These are phyloP conservation scores for Calonectria multiphialidica DNA, from an alignment of 2,329 filamentous ascomycete species.

Conservation along the genomic window DNA sequence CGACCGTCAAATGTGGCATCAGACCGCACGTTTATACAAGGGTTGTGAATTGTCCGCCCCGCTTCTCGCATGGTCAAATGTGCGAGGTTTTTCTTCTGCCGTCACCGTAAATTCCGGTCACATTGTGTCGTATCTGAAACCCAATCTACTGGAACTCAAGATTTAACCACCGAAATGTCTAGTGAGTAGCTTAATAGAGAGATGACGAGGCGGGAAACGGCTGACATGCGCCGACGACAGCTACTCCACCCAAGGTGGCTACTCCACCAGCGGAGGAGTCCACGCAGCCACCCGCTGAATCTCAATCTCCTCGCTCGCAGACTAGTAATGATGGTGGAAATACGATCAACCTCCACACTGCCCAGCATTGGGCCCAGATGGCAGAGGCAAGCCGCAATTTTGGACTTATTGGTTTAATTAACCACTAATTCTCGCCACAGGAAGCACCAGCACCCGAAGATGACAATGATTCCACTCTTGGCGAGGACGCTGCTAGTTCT, in stretches of 20 bases:
- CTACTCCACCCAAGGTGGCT: not conserved
- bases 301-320: not conserved
- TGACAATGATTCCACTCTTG: conserved; percentile 31
- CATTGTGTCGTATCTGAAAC: not conserved
- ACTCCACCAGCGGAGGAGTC: not conserved
- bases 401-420: no score
- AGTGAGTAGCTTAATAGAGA: not conserved
- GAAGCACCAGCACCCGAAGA: not conserved
- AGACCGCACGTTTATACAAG: not conserved
- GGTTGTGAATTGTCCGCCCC: not conserved
- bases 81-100: not conserved
- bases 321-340: not conserved
- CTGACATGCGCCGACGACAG: not conserved
- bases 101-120: not conserved
- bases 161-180: not conserved
- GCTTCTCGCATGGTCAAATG: not conserved
- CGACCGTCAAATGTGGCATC: not conserved
- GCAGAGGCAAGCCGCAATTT: not conserved
- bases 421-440: not conserved
- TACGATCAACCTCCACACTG: not conserved
- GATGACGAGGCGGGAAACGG: not conserved
- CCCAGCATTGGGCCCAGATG: not conserved
- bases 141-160: not conserved
- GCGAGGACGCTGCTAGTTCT: conserved; percentile 30
- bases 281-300: not conserved